Conservation (phyloP, 192 early-diverging fungal genomes). For the Fimicolochytrium jonesii region DNA sequence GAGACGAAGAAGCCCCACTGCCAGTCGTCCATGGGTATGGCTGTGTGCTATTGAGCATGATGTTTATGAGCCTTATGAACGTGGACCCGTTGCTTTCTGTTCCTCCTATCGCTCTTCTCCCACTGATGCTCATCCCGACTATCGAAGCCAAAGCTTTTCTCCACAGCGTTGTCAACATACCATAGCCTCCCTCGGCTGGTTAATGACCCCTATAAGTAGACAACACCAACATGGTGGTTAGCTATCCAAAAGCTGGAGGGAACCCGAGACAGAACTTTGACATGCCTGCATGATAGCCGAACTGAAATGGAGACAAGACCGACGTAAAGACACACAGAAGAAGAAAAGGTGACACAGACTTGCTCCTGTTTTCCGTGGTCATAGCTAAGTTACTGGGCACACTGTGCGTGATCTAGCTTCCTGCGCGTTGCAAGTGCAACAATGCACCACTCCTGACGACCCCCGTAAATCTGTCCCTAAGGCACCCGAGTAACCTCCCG, state of each 20-base stretch:
- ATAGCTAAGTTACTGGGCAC: too few relatives aligned
- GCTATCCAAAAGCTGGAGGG: too few relatives aligned
- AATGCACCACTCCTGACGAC: too few relatives aligned
- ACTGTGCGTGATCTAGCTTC: too few relatives aligned
- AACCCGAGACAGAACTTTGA: too few relatives aligned
- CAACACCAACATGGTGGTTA: too few relatives aligned
- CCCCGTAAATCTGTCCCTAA: too few relatives aligned
- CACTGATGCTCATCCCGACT: conserved; percentile 24
- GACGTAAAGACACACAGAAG: neutral
- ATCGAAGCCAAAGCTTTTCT: neutral
- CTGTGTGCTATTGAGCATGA: neutral
- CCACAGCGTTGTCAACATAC: conserved; percentile 15
- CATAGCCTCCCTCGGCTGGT: conserved; percentile 45
- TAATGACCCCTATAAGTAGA: too few relatives aligned
- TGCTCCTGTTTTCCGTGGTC: too few relatives aligned
- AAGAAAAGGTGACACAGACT: neutral
- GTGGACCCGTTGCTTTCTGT: neutral
- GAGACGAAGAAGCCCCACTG: conserved; percentile 45
- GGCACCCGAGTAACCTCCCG: too few relatives aligned
- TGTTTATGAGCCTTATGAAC: neutral
- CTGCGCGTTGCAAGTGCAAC: too few relatives aligned
- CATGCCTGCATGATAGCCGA: conserved; percentile 44
- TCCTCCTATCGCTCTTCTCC: neutral
- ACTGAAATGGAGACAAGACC: conserved; percentile 29
- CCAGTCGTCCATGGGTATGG: conserved; percentile 42